Percentiles rank a stretch among this genome's conserved stretches.
These are phyloP conservation scores for Venturia carpophila DNA, from an alignment of 2,329 filamentous ascomycete species.

Conservation along the genomic window DNA sequence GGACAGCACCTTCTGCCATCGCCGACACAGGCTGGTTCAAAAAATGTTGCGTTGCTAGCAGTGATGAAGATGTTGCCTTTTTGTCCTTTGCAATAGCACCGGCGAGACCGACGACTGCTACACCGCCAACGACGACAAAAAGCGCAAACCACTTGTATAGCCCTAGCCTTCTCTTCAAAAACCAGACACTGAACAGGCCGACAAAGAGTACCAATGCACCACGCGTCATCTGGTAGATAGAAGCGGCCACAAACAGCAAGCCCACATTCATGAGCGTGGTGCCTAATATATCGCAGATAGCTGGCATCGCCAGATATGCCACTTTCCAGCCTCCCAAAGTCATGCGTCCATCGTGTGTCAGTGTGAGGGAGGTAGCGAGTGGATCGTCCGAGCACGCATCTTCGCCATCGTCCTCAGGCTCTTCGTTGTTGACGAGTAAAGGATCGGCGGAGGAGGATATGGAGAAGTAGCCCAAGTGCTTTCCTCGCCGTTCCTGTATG, in stretches of 20 bases:
- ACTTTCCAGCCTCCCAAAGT: conserved; percentile 64
- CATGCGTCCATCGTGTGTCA: conserved; percentile 40
- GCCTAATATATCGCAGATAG: conserved; percentile 87
- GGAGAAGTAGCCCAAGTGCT: not conserved
- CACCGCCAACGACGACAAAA: conserved; percentile 77
- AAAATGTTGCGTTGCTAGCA: not conserved
- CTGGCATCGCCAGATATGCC: conserved; percentile 70
- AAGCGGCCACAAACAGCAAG: conserved; percentile 84
- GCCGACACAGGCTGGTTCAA: conserved; percentile 21
- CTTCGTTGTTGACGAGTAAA: conserved; percentile 14
- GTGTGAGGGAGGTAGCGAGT: conserved; percentile 24
- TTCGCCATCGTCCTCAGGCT: conserved; percentile 30
- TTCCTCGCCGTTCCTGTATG: conserved; percentile 27
- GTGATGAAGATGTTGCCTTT: conserved; percentile 36
- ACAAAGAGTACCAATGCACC: conserved; percentile 94
- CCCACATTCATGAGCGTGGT: conserved; percentile 98
- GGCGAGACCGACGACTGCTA: conserved; percentile 81
- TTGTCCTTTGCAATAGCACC: conserved; percentile 71
- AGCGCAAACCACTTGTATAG: conserved; percentile 92
- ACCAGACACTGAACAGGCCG: conserved; percentile 87
- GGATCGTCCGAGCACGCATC: conserved; percentile 40
- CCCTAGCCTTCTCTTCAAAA: conserved; percentile 69
- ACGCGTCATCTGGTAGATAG: conserved; percentile 97
- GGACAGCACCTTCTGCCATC: conserved; percentile 33
- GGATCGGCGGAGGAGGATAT: conserved; percentile 15